Conservation (phyloP, 2,329 filamentous ascomycete species). For the Pseudohalonectria lignicola region DNA sequence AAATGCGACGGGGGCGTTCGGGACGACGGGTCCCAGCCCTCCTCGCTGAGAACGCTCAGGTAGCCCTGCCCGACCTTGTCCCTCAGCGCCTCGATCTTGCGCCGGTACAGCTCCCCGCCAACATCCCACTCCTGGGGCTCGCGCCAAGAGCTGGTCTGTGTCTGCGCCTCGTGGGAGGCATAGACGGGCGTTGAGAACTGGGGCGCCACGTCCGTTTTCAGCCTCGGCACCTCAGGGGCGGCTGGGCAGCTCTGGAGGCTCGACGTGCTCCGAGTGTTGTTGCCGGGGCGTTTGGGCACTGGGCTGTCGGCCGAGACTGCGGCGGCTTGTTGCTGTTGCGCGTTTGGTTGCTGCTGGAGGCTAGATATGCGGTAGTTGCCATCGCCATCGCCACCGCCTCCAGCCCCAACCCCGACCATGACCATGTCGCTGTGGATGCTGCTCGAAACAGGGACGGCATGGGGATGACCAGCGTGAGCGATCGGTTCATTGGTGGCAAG, state of each 20-base stretch:
- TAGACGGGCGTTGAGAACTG: constrained; percentile 19
- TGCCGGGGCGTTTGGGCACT: constrained; percentile 12
- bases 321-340: constrained; percentile 15
- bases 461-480: constrained; percentile 9
- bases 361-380: constrained; percentile 36
- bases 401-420: too few relatives aligned
- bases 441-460: constrained; percentile 14
- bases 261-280: background rate
- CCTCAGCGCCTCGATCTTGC: constrained; percentile 77
- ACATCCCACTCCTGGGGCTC: constrained; percentile 50
- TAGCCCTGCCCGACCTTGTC: constrained; percentile 81
- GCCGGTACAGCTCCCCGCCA: constrained; percentile 69
- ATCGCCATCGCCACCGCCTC: constrained; percentile 11
- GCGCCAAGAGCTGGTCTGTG: constrained; percentile 19
- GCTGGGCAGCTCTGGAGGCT: constrained; percentile 9
- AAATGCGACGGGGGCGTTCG: constrained; percentile 20
- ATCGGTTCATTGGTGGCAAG: constrained; percentile 41
- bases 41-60: constrained; percentile 75
- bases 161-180: constrained; percentile 17
- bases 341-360: constrained; percentile 26
- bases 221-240: constrained; percentile 22
- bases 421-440: constrained; percentile 8
- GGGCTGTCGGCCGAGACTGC: constrained; percentile 17
- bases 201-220: constrained; percentile 17
- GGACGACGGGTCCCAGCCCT: constrained; percentile 45